A percentile compares a stretch with the other conserved stretches of the same genome.
phyloP scores from a whole-genome alignment of 352 stramenopile species.

The Phytophthora colocasiae region DNA sequence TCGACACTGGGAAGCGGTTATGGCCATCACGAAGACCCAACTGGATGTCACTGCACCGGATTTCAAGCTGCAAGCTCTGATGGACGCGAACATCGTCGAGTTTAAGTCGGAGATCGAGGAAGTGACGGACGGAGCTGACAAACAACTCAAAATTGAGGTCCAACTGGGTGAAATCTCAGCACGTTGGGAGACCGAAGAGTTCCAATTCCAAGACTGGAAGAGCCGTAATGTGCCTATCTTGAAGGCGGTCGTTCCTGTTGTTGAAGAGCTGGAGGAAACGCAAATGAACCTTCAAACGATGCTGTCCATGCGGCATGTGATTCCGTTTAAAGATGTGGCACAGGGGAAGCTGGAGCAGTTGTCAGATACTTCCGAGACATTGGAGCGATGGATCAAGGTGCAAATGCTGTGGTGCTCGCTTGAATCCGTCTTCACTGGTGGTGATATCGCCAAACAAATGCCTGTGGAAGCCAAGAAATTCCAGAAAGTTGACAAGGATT shows the following conservation, averaged over 20 bases:
- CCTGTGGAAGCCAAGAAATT: conserved; percentile 99
- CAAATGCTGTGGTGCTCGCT: conserved; percentile 99
- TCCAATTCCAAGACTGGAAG: conserved; percentile 97
- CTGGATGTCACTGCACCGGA: conserved; percentile 95
- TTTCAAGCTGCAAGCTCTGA: conserved; percentile 96
- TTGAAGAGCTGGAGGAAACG: conserved; percentile 98
- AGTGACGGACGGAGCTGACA: conserved; percentile 97
- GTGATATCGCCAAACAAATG: conserved; percentile 99
- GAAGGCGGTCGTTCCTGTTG: conserved; percentile 95
- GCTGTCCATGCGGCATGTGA: conserved; percentile 97
- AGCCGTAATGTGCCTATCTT: conserved; percentile 95
- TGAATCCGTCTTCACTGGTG: conserved; percentile 98
- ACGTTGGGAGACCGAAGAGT: conserved; percentile 95
- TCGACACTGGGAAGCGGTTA: conserved; percentile 98
- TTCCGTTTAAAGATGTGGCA: conserved; percentile 96
- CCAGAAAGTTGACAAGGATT: conserved; percentile 98
- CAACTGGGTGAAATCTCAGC: conserved; percentile 94
- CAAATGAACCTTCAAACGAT: conserved; percentile 99
- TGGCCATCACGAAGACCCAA: conserved; percentile 93
- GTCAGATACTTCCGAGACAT: conserved; percentile 96
- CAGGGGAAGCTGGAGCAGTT: conserved; percentile 95
- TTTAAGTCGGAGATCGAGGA: conserved; percentile 97
- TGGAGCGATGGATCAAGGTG: conserved; percentile 98
- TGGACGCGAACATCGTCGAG: conserved; percentile 93
- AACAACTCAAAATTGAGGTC: conserved; percentile 98